phyloP scores from a whole-genome alignment of 495 filamentous ascomycete genomes.

The Entonaema liquescens region DNA sequence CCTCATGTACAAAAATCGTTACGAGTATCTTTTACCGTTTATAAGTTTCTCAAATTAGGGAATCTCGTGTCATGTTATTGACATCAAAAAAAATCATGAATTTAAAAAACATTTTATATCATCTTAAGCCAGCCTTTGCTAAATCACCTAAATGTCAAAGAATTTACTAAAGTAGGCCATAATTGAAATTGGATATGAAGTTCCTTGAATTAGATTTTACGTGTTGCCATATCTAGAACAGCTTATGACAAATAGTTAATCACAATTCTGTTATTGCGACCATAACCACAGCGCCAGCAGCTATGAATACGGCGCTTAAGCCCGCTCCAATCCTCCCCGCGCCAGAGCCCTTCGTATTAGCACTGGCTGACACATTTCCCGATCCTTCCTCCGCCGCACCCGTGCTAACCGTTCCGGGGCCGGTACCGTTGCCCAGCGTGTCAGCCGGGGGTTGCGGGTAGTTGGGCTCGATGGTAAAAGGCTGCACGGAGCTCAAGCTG shows the following conservation, averaged over 20 bases:
- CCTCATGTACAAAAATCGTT: conserved; percentile 41
- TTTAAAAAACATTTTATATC: background rate
- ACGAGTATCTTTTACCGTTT: conserved; percentile 20
- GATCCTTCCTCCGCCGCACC: background rate
- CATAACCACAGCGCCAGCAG: background rate
- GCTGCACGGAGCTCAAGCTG: conserved; percentile 43
- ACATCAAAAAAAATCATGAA: background rate
- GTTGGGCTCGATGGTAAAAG: conserved; percentile 45
- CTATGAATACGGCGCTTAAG: background rate
- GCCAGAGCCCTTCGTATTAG: background rate
- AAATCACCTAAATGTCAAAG: no score
- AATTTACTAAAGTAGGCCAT: no score
- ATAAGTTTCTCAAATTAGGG: conserved; percentile 2
- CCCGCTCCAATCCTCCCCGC: background rate
- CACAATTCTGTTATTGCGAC: conserved; percentile 9
- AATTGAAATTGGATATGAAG: no score
- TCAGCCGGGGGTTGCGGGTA: conserved; percentile 33
- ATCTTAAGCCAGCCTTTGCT: no score
- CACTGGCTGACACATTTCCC: background rate
- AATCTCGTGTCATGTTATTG: conserved; percentile 17
- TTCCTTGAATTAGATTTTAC: no score
- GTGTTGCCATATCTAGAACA: no score
- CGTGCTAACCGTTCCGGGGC: conserved; percentile 28
- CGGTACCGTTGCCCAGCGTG: conserved; percentile 46
- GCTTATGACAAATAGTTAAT: background rate